Conservation (phyloP, 768 basidiomycete genomes). For the Auriculariales sp. region DNA sequence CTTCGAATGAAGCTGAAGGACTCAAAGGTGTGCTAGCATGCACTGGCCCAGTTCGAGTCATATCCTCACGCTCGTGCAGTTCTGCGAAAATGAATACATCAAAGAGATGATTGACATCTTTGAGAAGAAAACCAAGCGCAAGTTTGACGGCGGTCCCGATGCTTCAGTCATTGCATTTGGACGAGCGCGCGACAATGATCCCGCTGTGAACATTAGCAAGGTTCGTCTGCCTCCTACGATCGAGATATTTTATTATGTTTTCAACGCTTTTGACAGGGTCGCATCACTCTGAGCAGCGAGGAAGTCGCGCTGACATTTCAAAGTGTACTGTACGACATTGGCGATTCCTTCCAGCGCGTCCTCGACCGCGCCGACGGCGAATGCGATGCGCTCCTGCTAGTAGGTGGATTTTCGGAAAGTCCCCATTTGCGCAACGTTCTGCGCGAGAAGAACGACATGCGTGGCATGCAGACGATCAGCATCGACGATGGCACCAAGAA, state of each 20-base stretch:
- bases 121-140: slow-evolving; percentile 5
- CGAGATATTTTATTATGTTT: too few species aligned
- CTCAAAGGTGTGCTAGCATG: neutral
- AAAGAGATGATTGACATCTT: slow-evolving; percentile 1
- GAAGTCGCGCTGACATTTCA: neutral
- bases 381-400: neutral
- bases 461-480: neutral
- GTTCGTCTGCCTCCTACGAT: too few species aligned
- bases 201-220: slow-evolving; percentile 1
- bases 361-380: neutral
- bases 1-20: neutral
- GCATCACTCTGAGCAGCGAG: too few species aligned
- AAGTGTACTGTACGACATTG: neutral
- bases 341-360: neutral
- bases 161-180: slow-evolving; percentile 3
- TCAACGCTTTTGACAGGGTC: too few species aligned
- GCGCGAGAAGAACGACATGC: neutral
- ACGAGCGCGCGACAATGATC: slow-evolving; percentile 4
- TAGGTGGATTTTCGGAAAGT: neutral
- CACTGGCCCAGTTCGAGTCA: neutral
- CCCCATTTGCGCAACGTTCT: neutral
- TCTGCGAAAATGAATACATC: slow-evolving; percentile 1
- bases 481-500: neutral
- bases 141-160: slow-evolving; percentile 3
- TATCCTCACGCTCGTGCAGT: neutral